Percentiles rank a stretch among this genome's conserved stretches.
These are phyloP conservation scores for Rosa hybrid DNA, from an alignment of 331 rosid genomes.

Conservation along the genomic window DNA sequence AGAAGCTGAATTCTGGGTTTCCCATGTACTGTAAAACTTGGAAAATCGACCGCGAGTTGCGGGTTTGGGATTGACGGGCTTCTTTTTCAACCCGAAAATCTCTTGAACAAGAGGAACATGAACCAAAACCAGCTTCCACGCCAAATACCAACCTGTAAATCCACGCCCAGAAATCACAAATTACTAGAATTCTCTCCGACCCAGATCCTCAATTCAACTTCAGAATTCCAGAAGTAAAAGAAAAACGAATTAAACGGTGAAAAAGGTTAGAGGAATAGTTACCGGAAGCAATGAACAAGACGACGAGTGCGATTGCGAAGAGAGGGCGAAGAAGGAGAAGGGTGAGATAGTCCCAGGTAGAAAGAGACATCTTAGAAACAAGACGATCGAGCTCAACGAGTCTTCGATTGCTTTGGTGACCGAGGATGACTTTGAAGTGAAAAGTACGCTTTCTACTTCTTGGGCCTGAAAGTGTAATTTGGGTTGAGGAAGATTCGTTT, in stretches of 20 bases:
- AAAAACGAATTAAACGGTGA: not conserved
- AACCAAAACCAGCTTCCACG: slow-evolving; percentile 87
- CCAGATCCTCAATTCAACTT: slow-evolving; percentile 16
- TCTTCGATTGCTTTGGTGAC: not conserved
- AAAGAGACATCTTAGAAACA: slow-evolving; percentile 24
- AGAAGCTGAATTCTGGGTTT: slow-evolving; percentile 51
- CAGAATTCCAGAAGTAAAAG: slow-evolving; percentile 1
- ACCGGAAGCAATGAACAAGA: slow-evolving; percentile 62
- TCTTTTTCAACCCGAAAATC: slow-evolving; percentile 69
- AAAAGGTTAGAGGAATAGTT: not conserved
- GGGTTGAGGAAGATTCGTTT: not conserved
- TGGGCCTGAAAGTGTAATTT: not conserved
- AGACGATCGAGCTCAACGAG: slow-evolving; percentile 17
- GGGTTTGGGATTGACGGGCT: slow-evolving; percentile 56
- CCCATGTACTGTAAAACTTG: slow-evolving; percentile 49
- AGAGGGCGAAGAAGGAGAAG: slow-evolving; percentile 62
- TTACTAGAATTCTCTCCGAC: not conserved
- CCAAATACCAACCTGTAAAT: slow-evolving; percentile 75
- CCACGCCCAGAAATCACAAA: not conserved
- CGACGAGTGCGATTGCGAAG: slow-evolving; percentile 51
- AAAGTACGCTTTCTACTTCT: not conserved
- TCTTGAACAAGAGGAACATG: slow-evolving; percentile 93
- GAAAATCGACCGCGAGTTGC: slow-evolving; percentile 57
- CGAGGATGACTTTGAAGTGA: not conserved
- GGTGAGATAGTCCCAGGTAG: slow-evolving; percentile 42